Conservation (phyloP, 2,329 filamentous ascomycete genomes). For the Hypomyces rosellus region DNA sequence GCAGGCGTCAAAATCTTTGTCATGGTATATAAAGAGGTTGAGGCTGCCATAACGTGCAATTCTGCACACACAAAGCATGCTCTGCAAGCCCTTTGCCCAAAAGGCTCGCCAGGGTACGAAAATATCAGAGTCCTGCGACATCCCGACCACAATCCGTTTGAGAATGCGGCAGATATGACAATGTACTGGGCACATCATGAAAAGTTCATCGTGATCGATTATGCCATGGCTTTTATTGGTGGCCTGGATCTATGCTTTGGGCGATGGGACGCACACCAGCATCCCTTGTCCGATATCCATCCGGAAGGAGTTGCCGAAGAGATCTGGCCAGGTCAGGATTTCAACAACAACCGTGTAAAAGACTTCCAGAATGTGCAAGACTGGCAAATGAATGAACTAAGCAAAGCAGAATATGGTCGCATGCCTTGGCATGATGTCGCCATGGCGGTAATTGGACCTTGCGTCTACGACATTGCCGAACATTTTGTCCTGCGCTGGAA, state of each 20-base stretch:
- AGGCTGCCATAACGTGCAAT: conserved; percentile 81
- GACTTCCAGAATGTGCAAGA: conserved; percentile 88
- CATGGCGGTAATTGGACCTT: conserved; percentile 85
- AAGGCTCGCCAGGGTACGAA: conserved; percentile 73
- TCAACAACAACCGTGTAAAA: conserved; percentile 95
- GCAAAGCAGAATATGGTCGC: conserved; percentile 82
- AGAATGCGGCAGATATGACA: conserved; percentile 92
- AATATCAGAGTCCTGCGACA: conserved; percentile 89
- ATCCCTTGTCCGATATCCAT: conserved; percentile 80
- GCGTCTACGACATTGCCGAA: conserved; percentile 89
- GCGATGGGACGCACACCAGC: conserved; percentile 83
- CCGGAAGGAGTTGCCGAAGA: conserved; percentile 76
- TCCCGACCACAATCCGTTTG: conserved; percentile 90
- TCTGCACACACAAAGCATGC: conserved; percentile 89
- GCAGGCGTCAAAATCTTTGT: conserved; percentile 92
- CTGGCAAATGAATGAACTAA: conserved; percentile 90
- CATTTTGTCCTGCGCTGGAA: conserved; percentile 96
- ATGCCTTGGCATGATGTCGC: conserved; percentile 99
- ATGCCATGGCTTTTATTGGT: conserved; percentile 84
- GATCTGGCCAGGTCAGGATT: conserved; percentile 92
- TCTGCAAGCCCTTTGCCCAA: conserved; percentile 69
- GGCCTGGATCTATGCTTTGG: conserved; percentile 94
- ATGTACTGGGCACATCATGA: conserved; percentile 98
- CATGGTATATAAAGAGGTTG: conserved; percentile 84
- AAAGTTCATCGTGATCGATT: conserved; percentile 94